Evolutionary conservation across 2,329 filamentous ascomycete genomes (phyloP).

Genomic region (Scedosporium minutisporum): DNA sequence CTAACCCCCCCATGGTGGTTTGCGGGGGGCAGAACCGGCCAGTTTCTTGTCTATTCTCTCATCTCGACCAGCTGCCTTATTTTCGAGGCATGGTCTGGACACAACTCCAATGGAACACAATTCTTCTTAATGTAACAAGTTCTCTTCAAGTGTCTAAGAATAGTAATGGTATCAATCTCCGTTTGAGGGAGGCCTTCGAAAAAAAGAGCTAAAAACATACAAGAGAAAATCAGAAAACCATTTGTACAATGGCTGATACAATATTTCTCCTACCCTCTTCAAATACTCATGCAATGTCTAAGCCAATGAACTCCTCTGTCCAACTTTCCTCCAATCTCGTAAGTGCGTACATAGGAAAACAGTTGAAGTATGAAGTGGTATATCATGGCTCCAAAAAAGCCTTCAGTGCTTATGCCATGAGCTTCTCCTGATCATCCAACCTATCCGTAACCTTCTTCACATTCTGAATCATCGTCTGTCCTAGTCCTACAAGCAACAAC

Average conservation of each 20-base stretch:
- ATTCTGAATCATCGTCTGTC: conserved; percentile 74
- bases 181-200: not conserved
- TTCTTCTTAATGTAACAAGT: no score
- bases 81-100: no score
- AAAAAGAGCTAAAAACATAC: conserved; percentile 9
- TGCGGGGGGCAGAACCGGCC: not conserved
- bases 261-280: no score
- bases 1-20: not conserved
- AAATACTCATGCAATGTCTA: conserved; percentile 1
- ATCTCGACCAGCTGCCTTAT: no score
- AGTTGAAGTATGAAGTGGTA: not conserved
- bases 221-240: not conserved
- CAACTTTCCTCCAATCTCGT: not conserved
- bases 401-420: conserved; percentile 55
- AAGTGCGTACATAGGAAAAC: not conserved
- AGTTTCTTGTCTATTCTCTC: no score
- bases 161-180: not conserved
- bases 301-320: not conserved
- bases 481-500: conserved; percentile 78
- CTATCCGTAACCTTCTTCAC: conserved; percentile 76
- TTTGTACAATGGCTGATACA: no score
- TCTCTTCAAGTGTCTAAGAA: not conserved
- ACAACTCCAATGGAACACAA: no score
- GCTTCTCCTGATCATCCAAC: conserved; percentile 86
- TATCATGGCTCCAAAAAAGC: not conserved